Conservation (phyloP, 2,329 filamentous ascomycete genomes). For the Trichophyton benhamiae region DNA sequence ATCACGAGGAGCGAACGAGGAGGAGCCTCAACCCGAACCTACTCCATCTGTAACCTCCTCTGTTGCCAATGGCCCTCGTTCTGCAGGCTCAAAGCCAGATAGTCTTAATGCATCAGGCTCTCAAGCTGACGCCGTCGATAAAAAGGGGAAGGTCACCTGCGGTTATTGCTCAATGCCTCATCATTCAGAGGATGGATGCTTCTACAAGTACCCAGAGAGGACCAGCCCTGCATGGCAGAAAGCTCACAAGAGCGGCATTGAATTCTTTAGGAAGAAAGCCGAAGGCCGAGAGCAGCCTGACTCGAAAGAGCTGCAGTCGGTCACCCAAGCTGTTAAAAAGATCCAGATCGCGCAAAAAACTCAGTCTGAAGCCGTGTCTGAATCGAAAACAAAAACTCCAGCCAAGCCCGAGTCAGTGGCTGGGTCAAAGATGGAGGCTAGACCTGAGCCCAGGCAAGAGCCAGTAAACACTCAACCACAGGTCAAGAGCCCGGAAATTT, state of each 20-base stretch:
- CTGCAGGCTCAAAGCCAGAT: slow-evolving; percentile 3
- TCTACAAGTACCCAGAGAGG: slow-evolving; percentile 1
- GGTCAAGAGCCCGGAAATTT: neutral
- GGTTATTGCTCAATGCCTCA: slow-evolving; percentile 1
- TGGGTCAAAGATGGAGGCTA: neutral
- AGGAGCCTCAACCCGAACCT: neutral
- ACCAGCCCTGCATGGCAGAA: slow-evolving; percentile 4
- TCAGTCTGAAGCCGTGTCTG: neutral
- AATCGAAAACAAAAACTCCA: neutral
- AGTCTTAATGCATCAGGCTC: neutral
- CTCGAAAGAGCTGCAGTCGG: neutral
- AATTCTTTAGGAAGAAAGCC: neutral
- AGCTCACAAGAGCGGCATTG: slow-evolving; percentile 1
- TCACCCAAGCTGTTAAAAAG: neutral
- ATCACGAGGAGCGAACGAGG: neutral
- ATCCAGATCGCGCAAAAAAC: neutral
- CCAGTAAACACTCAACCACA: neutral
- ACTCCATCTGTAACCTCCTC: neutral
- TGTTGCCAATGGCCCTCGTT: neutral
- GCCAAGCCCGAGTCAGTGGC: neutral
- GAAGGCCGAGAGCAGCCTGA: neutral
- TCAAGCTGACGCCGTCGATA: neutral
- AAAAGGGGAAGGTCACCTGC: neutral
- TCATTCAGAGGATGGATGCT: neutral
- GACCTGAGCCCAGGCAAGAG: neutral